phyloP scores from a whole-genome alignment of 805 yeast genomes.

The Spathaspora boniae region DNA sequence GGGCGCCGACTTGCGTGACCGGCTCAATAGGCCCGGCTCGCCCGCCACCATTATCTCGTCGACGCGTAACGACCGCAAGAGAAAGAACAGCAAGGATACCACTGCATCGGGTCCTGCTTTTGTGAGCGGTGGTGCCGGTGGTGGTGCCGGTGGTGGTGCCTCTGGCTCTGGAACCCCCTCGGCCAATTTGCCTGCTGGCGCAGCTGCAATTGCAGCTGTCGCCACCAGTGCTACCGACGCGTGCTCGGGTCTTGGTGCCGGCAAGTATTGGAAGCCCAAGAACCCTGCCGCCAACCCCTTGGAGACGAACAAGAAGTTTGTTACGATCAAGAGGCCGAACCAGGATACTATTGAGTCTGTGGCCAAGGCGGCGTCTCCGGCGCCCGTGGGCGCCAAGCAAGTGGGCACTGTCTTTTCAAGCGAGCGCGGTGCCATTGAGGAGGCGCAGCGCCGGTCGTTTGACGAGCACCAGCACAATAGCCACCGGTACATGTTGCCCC shows the following conservation, averaged over 20 bases:
- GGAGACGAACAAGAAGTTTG: conserved; percentile 60
- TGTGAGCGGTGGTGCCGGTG: no score
- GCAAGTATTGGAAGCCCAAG: conserved; percentile 45
- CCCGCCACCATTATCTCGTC: conserved; percentile 6
- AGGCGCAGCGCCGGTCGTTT: conserved; percentile 12
- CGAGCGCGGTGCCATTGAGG: conserved; percentile 42
- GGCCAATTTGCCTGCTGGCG: background rate
- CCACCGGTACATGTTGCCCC: conserved; percentile 20
- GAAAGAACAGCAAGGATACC: background rate
- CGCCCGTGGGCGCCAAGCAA: conserved; percentile 16
- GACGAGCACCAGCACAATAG: conserved; percentile 9
- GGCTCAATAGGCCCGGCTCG: conserved; percentile 8
- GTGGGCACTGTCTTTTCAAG: conserved; percentile 39
- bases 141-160: no score
- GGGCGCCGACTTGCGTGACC: conserved; percentile 8
- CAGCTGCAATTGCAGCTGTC: background rate
- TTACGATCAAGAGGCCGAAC: conserved; percentile 62
- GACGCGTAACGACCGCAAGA: conserved; percentile 3
- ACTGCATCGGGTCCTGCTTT: no score
- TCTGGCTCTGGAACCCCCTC: no score
- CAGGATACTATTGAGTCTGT: conserved; percentile 16
- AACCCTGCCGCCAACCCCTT: conserved; percentile 71
- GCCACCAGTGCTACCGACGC: conserved; percentile 7
- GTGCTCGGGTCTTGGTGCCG: conserved; percentile 16
- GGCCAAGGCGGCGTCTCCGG: conserved; percentile 11